Evolutionary conservation across 805 yeast genomes (phyloP).

Genomic region (Cyberlindnera maclurae): DNA sequence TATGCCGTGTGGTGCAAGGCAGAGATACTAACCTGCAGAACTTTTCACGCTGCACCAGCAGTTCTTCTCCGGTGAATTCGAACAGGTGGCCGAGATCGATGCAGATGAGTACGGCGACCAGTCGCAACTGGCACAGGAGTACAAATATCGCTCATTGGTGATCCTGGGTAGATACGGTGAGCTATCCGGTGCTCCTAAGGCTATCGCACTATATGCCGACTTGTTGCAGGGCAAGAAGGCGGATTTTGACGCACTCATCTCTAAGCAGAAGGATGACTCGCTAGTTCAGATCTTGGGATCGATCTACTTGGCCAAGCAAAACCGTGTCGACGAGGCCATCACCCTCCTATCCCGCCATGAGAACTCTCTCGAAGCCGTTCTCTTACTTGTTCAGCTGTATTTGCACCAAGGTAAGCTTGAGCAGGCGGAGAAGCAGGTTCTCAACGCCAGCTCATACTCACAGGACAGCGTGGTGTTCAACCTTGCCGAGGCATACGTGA

Average conservation of each 20-base stretch:
- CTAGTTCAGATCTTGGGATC: constrained; percentile 34
- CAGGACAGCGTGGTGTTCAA: constrained; percentile 74
- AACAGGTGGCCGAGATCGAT: constrained; percentile 34
- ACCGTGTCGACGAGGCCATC: constrained; percentile 37
- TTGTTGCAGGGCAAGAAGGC: constrained; percentile 20
- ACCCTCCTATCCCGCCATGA: constrained; percentile 31
- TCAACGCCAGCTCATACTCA: constrained; percentile 39
- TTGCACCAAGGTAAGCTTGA: constrained; percentile 36
- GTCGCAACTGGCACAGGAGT: constrained; percentile 24
- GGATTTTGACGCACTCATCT: constrained; percentile 18
- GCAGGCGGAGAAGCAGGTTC: constrained; percentile 40
- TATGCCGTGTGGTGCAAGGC: too few species aligned
- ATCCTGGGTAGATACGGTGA: constrained; percentile 23
- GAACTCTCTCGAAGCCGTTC: constrained; percentile 33
- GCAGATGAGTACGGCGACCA: constrained; percentile 33
- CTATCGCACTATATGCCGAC: constrained; percentile 23
- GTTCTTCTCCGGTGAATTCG: constrained; percentile 54
- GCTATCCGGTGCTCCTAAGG: constrained; percentile 11
- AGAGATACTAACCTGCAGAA: constrained; percentile 24
- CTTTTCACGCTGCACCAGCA: constrained; percentile 49
- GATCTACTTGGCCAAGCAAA: constrained; percentile 33
- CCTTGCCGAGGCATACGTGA: constrained; percentile 69
- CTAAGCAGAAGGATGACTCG: constrained; percentile 19
- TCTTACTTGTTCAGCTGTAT: constrained; percentile 33
- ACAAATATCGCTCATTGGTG: constrained; percentile 28